Evolutionary conservation across 352 stramenopile genomes (phyloP), one percentile per base, ranked within the genome.

Genomic region (Discostella stelligera): DNA sequence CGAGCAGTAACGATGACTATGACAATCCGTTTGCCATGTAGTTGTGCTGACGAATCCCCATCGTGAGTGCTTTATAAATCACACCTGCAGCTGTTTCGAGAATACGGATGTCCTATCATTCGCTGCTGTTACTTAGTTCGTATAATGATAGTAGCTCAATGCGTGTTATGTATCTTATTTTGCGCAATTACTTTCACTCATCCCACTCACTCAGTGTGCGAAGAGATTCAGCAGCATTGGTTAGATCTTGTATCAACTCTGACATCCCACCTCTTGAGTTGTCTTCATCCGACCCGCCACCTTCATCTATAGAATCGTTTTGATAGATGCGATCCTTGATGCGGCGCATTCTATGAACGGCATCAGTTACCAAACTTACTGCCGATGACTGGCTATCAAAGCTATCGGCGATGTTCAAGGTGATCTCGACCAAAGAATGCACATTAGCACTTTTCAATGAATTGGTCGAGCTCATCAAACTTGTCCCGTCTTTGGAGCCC

Each of bases 251-350:
- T 21, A 86, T 76, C 59, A 86, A 54, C 53, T 80, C 59, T 79
- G 71, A 64, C 79, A 86, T 86, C 69, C 80, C 77, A 8, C 66
- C 74, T 41, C 80, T 65, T 11, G 73, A 80, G 65, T 80, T 67
- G 59, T 60, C 48, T 14, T 18, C 41, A 55, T 67, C 30, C 50
- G 59, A 80, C 13, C 44, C 65, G 62, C 72, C 66, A 63, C 63
- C 56, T 27, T 75, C 52, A 32, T 86, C 74, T 32, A 27, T 18
- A 30, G 69, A 82, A 73, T 86, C 74, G 48, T 78, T 69, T 58
- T 69, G 52, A 8, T 78, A 54, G 46, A 86, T 86, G 50, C 78
- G 74, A 65, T 80, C 60, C 71, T 80, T 72, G 37, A 86, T 77
- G 23, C 21, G n/a, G 5, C 71, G 69, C 67, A 86, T 80, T 50